Conservation (phyloP, 768 basidiomycete genomes). For the Royoungia palumana region DNA sequence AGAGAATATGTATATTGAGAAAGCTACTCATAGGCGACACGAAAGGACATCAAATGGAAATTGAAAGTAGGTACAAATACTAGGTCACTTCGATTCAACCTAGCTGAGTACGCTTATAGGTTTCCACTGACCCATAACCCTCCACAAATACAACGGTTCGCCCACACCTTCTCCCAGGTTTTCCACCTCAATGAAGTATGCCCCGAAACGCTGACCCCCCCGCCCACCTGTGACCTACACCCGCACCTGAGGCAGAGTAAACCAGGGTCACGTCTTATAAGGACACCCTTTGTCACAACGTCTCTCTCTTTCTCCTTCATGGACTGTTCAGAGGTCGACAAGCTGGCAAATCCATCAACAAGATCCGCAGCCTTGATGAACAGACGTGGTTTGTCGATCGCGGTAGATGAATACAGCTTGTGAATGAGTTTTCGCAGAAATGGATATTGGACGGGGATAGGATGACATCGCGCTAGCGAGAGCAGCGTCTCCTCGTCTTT, state of each 20-base stretch:
- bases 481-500: constrained; percentile 50
- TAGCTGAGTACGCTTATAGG: no score
- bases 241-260: constrained; percentile 63
- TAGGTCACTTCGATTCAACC: no score
- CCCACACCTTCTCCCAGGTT: constrained; percentile 65
- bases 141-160: constrained; percentile 63
- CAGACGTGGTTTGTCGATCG: constrained; percentile 62
- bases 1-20: no score
- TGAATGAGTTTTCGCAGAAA: constrained; percentile 43
- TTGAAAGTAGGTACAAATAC: no score
- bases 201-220: constrained; percentile 26
- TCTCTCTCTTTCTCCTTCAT: constrained; percentile 47
- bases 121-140: constrained; percentile 50
- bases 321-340: constrained; percentile 36
- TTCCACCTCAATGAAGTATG: constrained; percentile 48
- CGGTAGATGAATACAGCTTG: constrained; percentile 44
- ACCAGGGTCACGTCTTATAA: constrained; percentile 38
- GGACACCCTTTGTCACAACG: constrained; percentile 58
- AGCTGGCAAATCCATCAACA: constrained; percentile 54
- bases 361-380: constrained; percentile 73
- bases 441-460: constrained; percentile 43
- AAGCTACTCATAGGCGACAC: no score
- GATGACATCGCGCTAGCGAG: constrained; percentile 60
- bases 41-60: no score
- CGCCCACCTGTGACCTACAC: constrained; percentile 48